Evolutionary conservation across 169 alveolate species (phyloP).

Genomic region (Theileria equi): DNA sequence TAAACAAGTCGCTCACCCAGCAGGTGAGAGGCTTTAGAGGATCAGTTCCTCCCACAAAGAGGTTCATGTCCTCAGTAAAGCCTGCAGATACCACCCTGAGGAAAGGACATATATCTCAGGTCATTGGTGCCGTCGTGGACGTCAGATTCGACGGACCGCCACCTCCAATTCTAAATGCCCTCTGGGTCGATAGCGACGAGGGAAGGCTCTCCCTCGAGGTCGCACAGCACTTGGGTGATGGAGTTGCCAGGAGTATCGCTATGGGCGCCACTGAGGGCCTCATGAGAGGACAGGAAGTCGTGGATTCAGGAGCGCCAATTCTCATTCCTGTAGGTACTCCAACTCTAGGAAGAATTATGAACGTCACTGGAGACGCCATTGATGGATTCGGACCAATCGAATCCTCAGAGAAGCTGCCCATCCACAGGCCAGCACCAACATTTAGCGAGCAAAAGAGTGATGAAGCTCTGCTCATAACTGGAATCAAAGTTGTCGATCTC

Average conservation of each 20-base stretch:
- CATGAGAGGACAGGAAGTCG: conserved; percentile 91
- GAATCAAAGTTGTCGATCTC: conserved; percentile 93
- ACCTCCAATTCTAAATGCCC: conserved; percentile 93
- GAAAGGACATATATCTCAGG: conserved; percentile 89
- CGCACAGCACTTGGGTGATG: conserved; percentile 94
- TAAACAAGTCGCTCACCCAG: no score
- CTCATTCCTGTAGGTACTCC: conserved; percentile 87
- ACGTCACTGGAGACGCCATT: conserved; percentile 97
- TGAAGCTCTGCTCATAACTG: conserved; percentile 89
- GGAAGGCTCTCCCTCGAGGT: conserved; percentile 90
- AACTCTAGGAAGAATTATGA: conserved; percentile 94
- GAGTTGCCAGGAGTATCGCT: conserved; percentile 90
- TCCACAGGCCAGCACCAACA: conserved; percentile 95
- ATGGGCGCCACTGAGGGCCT: conserved; percentile 98
- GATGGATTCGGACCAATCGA: conserved; percentile 95
- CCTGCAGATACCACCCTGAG: conserved; percentile 23
- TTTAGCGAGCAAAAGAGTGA: conserved; percentile 91
- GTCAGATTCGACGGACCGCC: conserved; percentile 92
- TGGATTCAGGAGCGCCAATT: conserved; percentile 94
- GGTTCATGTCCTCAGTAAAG: no score
- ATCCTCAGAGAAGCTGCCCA: conserved; percentile 80
- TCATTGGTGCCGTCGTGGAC: conserved; percentile 97
- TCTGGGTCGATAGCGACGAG: conserved; percentile 87
- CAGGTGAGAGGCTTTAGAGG: no score
- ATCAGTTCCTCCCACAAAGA: no score